Conservation (phyloP, 2,329 filamentous ascomycete species). For the Nothophaeocryptopus gaeumannii region DNA sequence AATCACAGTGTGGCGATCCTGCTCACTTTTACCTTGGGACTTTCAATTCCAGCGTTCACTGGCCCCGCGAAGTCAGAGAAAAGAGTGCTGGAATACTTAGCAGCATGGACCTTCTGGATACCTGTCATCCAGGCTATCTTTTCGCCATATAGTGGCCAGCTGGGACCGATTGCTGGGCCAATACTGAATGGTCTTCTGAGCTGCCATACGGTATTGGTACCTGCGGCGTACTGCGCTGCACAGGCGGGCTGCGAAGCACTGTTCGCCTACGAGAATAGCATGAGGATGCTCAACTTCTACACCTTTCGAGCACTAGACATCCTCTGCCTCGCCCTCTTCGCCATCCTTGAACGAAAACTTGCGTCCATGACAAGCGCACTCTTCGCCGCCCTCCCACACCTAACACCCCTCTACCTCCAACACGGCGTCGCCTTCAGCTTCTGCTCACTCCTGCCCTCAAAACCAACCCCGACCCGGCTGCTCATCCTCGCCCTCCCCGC, state of each 20-base stretch:
- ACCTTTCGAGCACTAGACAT: too few species aligned
- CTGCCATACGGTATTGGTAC: constrained; percentile 54
- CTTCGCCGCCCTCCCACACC: too few species aligned
- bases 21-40: constrained; percentile 47
- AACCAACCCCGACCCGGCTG: constrained; percentile 30
- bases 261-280: too few species aligned
- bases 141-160: constrained; percentile 61
- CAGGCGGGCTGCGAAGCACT: too few species aligned
- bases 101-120: constrained; percentile 71
- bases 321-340: too few species aligned
- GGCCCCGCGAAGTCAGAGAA: not conserved
- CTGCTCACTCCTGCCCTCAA: too few species aligned
- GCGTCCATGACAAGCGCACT: too few species aligned
- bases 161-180: constrained; percentile 72
- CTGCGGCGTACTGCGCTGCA: constrained; percentile 12
- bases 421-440: too few species aligned
- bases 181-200: constrained; percentile 71
- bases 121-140: constrained; percentile 71
- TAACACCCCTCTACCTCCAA: too few species aligned
- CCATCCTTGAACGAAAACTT: too few species aligned
- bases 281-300: too few species aligned
- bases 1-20: constrained; percentile 68
- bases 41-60: not conserved
- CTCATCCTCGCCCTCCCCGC: constrained; percentile 68
- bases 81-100: not conserved